phyloP scores from a whole-genome alignment of 768 basidiomycete genomes.

The Russula ochroleuca region DNA sequence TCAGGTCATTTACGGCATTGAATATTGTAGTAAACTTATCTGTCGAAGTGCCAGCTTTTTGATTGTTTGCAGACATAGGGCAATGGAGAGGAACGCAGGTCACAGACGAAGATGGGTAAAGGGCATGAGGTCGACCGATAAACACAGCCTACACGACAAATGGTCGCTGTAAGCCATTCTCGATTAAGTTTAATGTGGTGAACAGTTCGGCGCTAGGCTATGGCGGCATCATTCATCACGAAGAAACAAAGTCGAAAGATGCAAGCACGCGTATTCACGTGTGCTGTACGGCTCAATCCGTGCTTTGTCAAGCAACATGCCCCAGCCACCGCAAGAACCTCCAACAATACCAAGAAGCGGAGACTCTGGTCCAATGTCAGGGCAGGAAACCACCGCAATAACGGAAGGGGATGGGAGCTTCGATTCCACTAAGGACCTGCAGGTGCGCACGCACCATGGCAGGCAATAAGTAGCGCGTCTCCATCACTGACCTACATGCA shows the following conservation, averaged over 20 bases:
- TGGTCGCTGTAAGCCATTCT: too few species aligned
- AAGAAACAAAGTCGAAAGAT: too few species aligned
- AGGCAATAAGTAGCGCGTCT: not conserved
- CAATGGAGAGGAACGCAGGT: too few species aligned
- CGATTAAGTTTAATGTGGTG: too few species aligned
- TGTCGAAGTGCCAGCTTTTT: too few species aligned
- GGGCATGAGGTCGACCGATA: too few species aligned
- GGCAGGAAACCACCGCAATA: not conserved
- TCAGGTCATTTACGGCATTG: too few species aligned
- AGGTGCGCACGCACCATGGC: not conserved
- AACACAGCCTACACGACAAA: too few species aligned
- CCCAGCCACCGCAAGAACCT: not conserved
- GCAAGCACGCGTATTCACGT: too few species aligned
- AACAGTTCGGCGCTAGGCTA: not conserved
- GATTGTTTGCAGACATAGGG: too few species aligned
- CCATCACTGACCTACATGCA: not conserved
- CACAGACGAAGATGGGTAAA: too few species aligned
- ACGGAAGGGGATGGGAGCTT: not conserved
- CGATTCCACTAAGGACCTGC: not conserved
- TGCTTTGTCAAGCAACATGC: not conserved
- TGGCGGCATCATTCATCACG: not conserved
- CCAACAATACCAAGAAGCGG: not conserved
- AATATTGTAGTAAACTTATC: too few species aligned
- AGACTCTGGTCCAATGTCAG: not conserved
- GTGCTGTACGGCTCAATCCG: not conserved